Conservation (phyloP, 495 filamentous ascomycete genomes). For the Lichenothelia convexa region DNA sequence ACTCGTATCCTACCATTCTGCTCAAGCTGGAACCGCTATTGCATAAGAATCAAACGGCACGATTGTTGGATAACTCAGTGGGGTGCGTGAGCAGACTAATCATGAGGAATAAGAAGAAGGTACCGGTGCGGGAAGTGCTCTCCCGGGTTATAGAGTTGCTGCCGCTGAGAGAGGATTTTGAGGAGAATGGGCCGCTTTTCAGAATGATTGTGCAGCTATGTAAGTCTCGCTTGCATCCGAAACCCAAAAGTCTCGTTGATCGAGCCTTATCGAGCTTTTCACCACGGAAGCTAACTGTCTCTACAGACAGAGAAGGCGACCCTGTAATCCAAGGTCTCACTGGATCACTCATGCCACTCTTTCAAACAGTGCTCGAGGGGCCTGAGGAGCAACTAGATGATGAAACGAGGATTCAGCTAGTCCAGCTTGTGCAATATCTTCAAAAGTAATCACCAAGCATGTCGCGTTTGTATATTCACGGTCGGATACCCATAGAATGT, state of each 20-base stretch:
- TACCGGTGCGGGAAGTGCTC: slow-evolving; percentile 65
- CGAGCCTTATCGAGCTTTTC: too few relatives aligned
- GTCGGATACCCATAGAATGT: not conserved
- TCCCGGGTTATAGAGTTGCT: slow-evolving; percentile 61
- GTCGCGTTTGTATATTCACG: too few relatives aligned
- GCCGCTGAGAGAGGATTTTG: slow-evolving; percentile 83
- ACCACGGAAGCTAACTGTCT: slow-evolving; percentile 7
- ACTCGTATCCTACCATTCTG: slow-evolving; percentile 58
- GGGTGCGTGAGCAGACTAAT: slow-evolving; percentile 91
- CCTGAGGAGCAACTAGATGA: slow-evolving; percentile 72
- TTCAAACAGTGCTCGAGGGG: slow-evolving; percentile 59
- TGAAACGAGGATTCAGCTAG: slow-evolving; percentile 52
- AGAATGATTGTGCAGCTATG: slow-evolving; percentile 73
- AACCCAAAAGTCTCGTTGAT: slow-evolving; percentile 6
- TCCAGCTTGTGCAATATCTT: slow-evolving; percentile 54
- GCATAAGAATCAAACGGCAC: slow-evolving; percentile 33
- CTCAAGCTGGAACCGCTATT: slow-evolving; percentile 70
- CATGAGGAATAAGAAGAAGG: slow-evolving; percentile 53
- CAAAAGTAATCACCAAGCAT: slow-evolving; percentile 33
- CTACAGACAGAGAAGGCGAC: slow-evolving; percentile 53
- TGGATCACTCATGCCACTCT: slow-evolving; percentile 54
- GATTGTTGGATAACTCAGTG: slow-evolving; percentile 81
- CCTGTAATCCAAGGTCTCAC: slow-evolving; percentile 41
- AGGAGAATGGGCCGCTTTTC: slow-evolving; percentile 89
- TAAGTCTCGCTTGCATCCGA: slow-evolving; percentile 26